Evolutionary conservation across 2,329 filamentous ascomycete genomes (phyloP), one percentile per base, ranked within the genome.

Genomic region (Lasiodiplodia sp.): DNA sequence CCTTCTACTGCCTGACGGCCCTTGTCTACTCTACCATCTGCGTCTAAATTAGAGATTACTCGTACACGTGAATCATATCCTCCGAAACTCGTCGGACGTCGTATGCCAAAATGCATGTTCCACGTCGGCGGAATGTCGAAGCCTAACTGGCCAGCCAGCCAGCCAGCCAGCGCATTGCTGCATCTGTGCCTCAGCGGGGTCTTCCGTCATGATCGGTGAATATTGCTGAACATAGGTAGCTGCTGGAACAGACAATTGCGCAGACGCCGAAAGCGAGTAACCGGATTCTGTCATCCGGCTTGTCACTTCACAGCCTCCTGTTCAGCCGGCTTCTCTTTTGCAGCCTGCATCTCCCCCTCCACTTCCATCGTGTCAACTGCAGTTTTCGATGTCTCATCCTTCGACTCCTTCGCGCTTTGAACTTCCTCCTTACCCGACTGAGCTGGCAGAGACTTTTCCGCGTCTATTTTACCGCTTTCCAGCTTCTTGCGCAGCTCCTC

Each of bases 401-500:
- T 51, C 10, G 31, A n/a, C 2, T 3, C 47, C 12, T 64, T 49
- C 11, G 6, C 31, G 6, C 18, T 49, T 12, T 47, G 21, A 52
- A 14, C 47, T 16, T 37, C 47, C 21, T 53, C 47, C 44, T 52
- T 21, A 10, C 44, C n/a, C 11, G n/a, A 14, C 28, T 25, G n/a
- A 37, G 28, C 16, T 8, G 11, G 5, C 8, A 16, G 44, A 5
- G 47, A 51, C 65, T 60, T 52, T 10, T n/a, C 44, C 28, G 28
- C 44, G 16, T 52, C 44, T 14, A 60, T 44, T 14, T 31, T 37
- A n/a, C 65, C 40, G 12, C 47, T 25, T 37, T 62, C 47, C 6
- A 44, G 44, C 21, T 21, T 68, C 73, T 86, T 87, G 76, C 74
- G 74, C 62, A 81, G 56, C 18, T 72, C 72, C 66, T 79, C 78